Conservation (phyloP, 768 basidiomycete species). For the Porphyrellus cyaneotinctus region DNA sequence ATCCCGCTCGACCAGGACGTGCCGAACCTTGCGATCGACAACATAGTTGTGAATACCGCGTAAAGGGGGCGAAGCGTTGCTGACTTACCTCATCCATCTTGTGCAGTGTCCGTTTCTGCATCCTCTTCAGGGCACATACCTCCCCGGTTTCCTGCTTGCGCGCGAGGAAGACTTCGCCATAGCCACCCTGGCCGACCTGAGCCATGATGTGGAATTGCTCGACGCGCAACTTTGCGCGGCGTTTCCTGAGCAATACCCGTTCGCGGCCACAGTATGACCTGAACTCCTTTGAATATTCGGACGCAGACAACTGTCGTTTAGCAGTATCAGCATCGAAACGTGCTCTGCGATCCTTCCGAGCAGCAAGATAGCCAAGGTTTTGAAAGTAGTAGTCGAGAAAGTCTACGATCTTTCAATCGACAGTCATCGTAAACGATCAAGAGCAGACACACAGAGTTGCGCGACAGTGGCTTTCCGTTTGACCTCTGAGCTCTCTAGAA, state of each 20-base stretch:
- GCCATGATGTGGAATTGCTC: slow-evolving; percentile 98
- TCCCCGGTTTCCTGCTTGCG: slow-evolving; percentile 94
- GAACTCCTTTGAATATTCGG: slow-evolving; percentile 74
- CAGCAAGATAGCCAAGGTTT: slow-evolving; percentile 80
- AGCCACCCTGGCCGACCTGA: slow-evolving; percentile 98
- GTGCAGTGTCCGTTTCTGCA: slow-evolving; percentile 88
- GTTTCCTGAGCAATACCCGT: slow-evolving; percentile 84
- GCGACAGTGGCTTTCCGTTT: slow-evolving; percentile 95
- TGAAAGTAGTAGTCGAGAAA: slow-evolving; percentile 99
- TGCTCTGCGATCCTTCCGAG: slow-evolving; percentile 78
- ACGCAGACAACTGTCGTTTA: slow-evolving; percentile 50
- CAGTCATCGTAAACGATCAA: slow-evolving; percentile 5
- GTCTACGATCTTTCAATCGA: slow-evolving; percentile 43
- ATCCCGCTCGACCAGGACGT: slow-evolving; percentile 95
- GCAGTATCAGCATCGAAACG: slow-evolving; percentile 82
- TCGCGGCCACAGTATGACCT: slow-evolving; percentile 92
- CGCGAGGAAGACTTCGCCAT: slow-evolving; percentile 96
- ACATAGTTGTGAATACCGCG: not conserved
- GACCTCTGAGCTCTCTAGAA: slow-evolving; percentile 82
- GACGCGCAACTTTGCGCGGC: slow-evolving; percentile 88
- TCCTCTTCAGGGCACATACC: slow-evolving; percentile 96
- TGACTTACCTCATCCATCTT: slow-evolving; percentile 93
- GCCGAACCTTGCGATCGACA: slow-evolving; percentile 64
- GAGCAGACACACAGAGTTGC: slow-evolving; percentile 73
- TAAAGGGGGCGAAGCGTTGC: not conserved